Evolutionary conservation across 257 asterid genomes (phyloP), one percentile per base, ranked within the genome.

Genomic region (Forsythia viridissima): DNA sequence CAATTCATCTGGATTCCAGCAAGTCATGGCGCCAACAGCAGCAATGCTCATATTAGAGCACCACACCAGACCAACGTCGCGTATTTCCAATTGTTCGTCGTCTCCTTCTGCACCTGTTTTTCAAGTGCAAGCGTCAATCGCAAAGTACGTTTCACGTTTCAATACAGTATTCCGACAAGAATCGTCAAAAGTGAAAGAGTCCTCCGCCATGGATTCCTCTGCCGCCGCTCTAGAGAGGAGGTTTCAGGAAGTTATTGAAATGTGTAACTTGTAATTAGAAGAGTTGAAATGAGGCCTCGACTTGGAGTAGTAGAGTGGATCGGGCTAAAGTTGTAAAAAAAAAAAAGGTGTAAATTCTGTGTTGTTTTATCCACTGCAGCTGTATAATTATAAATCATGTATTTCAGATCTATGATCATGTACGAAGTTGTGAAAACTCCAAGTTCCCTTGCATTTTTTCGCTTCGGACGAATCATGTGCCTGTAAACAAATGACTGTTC

Each of bases 21-120:
- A 40, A 37, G 59, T 61, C 34, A 89, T 89, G 93, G 87, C 90
- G 68, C 94, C 91, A 2, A 90, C 88, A 52, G 92, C 92, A 69
- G 90, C 92, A 63, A 88, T 82, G 94, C 82, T 88, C 73, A 80
- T 88, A 42, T 76, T 88, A 34, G 18, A 81, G 79, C 87, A 75
- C 74, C 88, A 75, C 24, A 78, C 75, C 67, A 79, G 75, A 15
- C 43, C 76, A 6, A 59, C 63, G 5, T 37, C 82, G 6, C 81
- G 70, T 3, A 61, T 66, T 20, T 21, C 84, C 10, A 85, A 70
- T 1, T 69, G 85, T 9, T 40, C 83, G 4, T 34, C 85, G 13
- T 69, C 82, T 44, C 63, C 79, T 15, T 73, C 86, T 6, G n/a
- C 24, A 0, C 63, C 43, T 2, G 48, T 52, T 61, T n/a, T 55